Evolutionary conservation across 1,139 yeast species (phyloP).

Genomic region (Debaryomyces sp.): DNA sequence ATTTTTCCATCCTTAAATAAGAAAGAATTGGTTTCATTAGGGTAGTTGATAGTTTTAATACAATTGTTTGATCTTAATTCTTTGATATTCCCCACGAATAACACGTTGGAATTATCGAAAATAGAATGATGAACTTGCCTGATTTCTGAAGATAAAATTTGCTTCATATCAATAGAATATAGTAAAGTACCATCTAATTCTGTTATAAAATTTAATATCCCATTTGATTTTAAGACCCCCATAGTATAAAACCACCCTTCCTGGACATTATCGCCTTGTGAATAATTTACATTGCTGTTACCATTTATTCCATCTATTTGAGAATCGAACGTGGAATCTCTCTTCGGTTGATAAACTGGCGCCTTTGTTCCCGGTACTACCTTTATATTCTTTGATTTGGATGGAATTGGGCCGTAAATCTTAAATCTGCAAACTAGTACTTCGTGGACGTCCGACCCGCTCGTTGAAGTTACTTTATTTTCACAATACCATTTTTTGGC

Average conservation of each 20-base stretch:
- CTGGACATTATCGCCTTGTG: constrained; percentile 23
- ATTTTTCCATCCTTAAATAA: constrained; percentile 38
- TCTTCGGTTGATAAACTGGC: constrained; percentile 41
- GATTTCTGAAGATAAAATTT: constrained; percentile 63
- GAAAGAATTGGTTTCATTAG: constrained; percentile 26
- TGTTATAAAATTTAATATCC: constrained; percentile 61
- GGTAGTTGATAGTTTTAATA: constrained; percentile 34
- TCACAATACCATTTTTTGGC: constrained; percentile 58
- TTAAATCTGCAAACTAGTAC: constrained; percentile 66
- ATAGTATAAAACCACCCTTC: constrained; percentile 79
- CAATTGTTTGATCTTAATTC: constrained; percentile 52
- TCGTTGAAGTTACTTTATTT: constrained; percentile 36
- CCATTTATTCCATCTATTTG: constrained; percentile 5
- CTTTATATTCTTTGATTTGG: constrained; percentile 44
- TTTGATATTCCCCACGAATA: constrained; percentile 59
- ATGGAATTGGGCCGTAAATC: constrained; percentile 62
- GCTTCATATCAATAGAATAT: constrained; percentile 61
- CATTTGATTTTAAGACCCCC: constrained; percentile 72
- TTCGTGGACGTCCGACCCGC: constrained; percentile 35
- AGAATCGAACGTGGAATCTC: constrained; percentile 6
- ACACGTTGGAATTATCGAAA: constrained; percentile 58
- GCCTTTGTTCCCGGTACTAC: constrained; percentile 50
- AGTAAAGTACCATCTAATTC: constrained; percentile 71
- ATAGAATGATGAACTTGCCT: constrained; percentile 70
- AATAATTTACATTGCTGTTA: constrained; percentile 3